These are phyloP conservation scores for Larix sibirica DNA, from an alignment of 83 land plant genomes.

Conservation along the genomic window DNA sequence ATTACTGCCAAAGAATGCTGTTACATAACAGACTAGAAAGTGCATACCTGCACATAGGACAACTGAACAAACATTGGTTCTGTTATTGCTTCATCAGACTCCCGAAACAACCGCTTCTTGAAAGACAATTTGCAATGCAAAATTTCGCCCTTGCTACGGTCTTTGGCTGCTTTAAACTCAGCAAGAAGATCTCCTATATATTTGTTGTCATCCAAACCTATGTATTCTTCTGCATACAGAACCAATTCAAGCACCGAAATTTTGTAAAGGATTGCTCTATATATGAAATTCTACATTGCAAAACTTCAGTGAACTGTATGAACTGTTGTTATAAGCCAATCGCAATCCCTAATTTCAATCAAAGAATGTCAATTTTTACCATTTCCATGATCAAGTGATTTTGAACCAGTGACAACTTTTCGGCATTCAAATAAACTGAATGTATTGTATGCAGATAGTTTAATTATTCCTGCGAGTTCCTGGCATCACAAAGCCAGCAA, in stretches of 20 bases:
- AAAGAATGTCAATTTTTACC: constrained; percentile 47
- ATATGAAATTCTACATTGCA: neutral
- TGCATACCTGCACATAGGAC: constrained; percentile 90
- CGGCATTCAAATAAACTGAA: constrained; percentile 98
- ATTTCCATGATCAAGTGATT: constrained; percentile 74
- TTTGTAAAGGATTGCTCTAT: neutral
- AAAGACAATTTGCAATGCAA: constrained; percentile 92
- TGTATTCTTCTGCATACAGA: constrained; percentile 74
- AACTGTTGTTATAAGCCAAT: neutral
- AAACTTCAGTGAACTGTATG: neutral
- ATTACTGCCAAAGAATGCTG: neutral
- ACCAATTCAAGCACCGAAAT: neutral
- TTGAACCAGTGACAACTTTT: constrained; percentile 81
- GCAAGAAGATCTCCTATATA: constrained; percentile 94
- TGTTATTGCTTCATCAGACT: constrained; percentile 91
- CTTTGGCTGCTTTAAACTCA: constrained; percentile 90
- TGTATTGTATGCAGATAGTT: constrained; percentile 82
- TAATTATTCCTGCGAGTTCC: constrained; percentile 97
- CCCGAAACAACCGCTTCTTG: constrained; percentile 94
- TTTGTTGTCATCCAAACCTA: constrained; percentile 94
- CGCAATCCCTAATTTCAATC: neutral
- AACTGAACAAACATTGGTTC: constrained; percentile 99
- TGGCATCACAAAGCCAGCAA: constrained; percentile 26
- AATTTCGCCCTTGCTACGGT: constrained; percentile 93
- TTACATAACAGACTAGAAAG: neutral